Base-by-base conservation (phyloP, 164 flowering plant genomes). In the Vitis rupestris region DNA sequence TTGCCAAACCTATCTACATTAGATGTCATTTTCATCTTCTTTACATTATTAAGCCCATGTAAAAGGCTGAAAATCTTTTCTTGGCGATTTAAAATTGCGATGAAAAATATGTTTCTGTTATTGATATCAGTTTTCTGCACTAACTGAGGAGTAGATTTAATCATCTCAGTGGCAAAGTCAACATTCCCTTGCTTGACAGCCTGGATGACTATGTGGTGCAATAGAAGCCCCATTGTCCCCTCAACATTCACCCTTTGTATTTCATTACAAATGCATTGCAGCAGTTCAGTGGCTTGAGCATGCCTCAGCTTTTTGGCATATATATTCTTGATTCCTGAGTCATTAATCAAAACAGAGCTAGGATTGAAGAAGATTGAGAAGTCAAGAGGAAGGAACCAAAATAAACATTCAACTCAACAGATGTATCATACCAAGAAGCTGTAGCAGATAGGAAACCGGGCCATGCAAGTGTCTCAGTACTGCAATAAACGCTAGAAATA, bases 21-120 rank as follows among this genome's bases (percentile, higher is more conserved):
- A 10, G 64, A 54, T 14, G 70, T 66, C 8, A 74, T 1, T 0
- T 48, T 3, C 8, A 53, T 55, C 63, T 67, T 71, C 64, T 31
- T 31, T 11, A 16, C n/a, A 10, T 62, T 53, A 64, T 61, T 70
- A 19, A 71, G 37, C 14, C 63, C 61, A 47, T 74, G 61, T 10
- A 78, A 60, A 8, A 78, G 81, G 56, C 60, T 78, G 47, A 74
- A 78, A 4, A 78, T 61, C 52, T 78, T 74, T 31, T 71, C 78
- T 27, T 78, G 81, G 15, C 81, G 77, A 16, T 64, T 56, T 4
- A 52, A 11, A 1, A 71, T 29, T 31, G 81, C 78, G 14, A 29
- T 29, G 0, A 49, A 44, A 53, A 78, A 78, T 19, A 78, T 61
- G 23, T 16, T 54, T 9, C 77, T 50, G 0, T 19, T 14, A 1